phyloP scores from a whole-genome alignment of 2,329 filamentous ascomycete species.

The Hypoxylon sp. region DNA sequence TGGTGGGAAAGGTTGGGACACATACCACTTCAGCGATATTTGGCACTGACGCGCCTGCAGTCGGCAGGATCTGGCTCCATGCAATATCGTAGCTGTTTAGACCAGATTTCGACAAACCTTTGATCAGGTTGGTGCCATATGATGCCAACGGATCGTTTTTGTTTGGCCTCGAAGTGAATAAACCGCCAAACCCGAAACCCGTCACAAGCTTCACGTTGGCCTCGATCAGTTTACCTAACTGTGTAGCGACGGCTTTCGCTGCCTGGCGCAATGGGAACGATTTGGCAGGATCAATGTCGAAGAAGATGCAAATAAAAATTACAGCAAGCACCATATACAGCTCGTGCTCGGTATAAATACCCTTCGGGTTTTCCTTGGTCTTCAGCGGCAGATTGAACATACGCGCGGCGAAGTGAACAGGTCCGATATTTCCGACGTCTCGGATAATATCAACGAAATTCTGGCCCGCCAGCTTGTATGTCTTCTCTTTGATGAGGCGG shows the following conservation, averaged over 20 bases:
- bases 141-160: constrained; percentile 71
- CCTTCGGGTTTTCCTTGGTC: constrained; percentile 71
- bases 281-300: constrained; percentile 76
- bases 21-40: constrained; percentile 78
- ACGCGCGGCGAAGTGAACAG: constrained; percentile 74
- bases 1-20: constrained; percentile 27
- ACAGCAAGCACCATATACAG: constrained; percentile 74
- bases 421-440: constrained; percentile 77
- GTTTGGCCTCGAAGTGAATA: constrained; percentile 66
- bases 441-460: constrained; percentile 80
- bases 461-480: constrained; percentile 71
- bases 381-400: constrained; percentile 78
- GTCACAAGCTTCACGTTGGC: constrained; percentile 74
- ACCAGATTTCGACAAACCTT: constrained; percentile 74
- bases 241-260: constrained; percentile 68
- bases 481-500: constrained; percentile 74
- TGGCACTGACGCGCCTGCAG: constrained; percentile 76
- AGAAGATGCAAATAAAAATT: constrained; percentile 76
- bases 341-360: constrained; percentile 69
- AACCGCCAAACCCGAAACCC: constrained; percentile 62
- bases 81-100: constrained; percentile 76
- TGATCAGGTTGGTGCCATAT: constrained; percentile 77
- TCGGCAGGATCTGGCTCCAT: constrained; percentile 79
- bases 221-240: constrained; percentile 75
- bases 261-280: constrained; percentile 75